phyloP scores from a whole-genome alignment of 163 green algal species.

The Scenedesmus sp. region DNA sequence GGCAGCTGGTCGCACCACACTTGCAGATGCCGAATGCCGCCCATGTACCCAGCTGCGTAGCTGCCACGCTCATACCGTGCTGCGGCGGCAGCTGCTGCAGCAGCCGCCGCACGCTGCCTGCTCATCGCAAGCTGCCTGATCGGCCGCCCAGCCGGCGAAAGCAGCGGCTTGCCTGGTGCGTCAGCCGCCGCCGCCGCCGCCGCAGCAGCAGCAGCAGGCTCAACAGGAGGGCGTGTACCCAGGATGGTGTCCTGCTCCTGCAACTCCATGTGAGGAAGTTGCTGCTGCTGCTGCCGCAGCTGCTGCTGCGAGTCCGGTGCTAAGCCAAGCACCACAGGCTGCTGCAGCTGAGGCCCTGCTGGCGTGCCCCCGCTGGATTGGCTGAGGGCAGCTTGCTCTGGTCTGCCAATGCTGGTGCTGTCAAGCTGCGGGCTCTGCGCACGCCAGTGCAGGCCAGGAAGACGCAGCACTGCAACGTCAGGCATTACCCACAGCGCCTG shows the following conservation, averaged over 20 bases:
- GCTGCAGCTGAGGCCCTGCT: conserved; percentile 3
- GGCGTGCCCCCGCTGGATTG: neutral
- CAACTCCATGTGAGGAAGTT: too few species aligned
- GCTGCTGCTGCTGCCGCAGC: conserved; percentile 19
- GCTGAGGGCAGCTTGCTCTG: neutral
- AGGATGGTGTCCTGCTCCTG: neutral
- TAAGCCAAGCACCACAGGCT: neutral
- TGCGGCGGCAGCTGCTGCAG: conserved; percentile 2
- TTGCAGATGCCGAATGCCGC: conserved; percentile 33
- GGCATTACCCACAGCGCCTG: neutral
- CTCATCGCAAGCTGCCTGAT: conserved; percentile 14
- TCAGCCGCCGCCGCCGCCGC: neutral
- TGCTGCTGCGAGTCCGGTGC: neutral
- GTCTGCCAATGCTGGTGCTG: neutral
- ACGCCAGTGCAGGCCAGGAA: neutral
- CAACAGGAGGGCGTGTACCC: neutral
- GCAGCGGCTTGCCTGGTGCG: neutral
- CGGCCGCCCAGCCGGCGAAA: conserved; percentile 31
- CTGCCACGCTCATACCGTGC: neutral
- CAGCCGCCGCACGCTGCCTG: neutral
- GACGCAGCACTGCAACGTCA: neutral
- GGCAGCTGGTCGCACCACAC: conserved; percentile 47
- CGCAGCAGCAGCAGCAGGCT: neutral
- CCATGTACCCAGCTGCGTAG: neutral
- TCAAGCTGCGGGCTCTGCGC: neutral